These are phyloP conservation scores for Acrocalymma vagum DNA, from an alignment of 2,329 filamentous ascomycete genomes.

Conservation along the genomic window DNA sequence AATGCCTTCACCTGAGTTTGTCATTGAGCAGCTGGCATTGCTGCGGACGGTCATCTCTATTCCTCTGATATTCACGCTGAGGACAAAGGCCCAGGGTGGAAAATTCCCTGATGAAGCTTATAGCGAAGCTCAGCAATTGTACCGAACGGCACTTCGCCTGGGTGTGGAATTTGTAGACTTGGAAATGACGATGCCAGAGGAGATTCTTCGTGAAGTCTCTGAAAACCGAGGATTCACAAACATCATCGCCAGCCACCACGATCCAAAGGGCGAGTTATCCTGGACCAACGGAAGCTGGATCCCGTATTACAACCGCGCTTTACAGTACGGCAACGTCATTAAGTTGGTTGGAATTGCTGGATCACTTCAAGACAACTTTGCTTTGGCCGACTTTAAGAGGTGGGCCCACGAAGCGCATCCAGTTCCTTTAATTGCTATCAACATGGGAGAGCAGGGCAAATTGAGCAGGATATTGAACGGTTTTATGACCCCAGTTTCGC, in stretches of 20 bases:
- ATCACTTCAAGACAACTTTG: constrained; percentile 83
- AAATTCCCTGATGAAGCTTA: constrained; percentile 81
- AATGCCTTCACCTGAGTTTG: constrained; percentile 74
- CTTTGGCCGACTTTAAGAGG: constrained; percentile 80
- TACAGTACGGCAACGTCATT: constrained; percentile 91
- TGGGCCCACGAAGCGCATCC: constrained; percentile 77
- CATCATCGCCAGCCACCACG: constrained; percentile 96
- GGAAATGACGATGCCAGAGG: constrained; percentile 84
- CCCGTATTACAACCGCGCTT: constrained; percentile 84
- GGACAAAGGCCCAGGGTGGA: constrained; percentile 86
- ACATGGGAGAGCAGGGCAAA: constrained; percentile 90
- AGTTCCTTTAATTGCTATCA: constrained; percentile 90
- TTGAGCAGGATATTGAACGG: constrained; percentile 88
- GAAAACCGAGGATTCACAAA: constrained; percentile 76
- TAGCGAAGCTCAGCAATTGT: constrained; percentile 77
- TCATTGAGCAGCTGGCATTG: constrained; percentile 82
- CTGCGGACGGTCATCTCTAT: constrained; percentile 76
- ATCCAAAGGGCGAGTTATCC: constrained; percentile 78
- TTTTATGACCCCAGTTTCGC: constrained; percentile 95
- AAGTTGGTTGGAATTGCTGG: constrained; percentile 89
- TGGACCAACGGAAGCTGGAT: constrained; percentile 97
- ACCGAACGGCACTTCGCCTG: constrained; percentile 79
- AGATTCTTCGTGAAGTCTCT: constrained; percentile 74
- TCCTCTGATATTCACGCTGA: constrained; percentile 91
- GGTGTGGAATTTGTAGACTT: constrained; percentile 93